Evolutionary conservation across 2,329 filamentous ascomycete genomes (phyloP), one percentile per base, ranked within the genome.

Genomic region (Paraconiothyrium sp.): DNA sequence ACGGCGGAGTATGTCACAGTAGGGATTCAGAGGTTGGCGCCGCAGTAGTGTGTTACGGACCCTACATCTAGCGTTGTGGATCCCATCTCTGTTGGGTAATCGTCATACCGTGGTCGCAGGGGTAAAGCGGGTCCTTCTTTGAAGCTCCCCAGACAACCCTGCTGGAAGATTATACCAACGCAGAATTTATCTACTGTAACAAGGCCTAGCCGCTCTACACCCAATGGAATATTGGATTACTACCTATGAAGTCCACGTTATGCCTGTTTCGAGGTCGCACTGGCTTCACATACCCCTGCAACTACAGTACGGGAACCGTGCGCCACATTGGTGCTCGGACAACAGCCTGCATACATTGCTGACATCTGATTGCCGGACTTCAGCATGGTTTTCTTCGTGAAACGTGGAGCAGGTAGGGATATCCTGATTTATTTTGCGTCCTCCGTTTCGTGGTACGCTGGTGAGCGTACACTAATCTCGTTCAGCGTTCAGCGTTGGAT

Each of bases 381-480:
- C 22, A 24, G 27, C 41, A 16, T 14, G 41, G 27, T 14, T 2
- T 5, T 9, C 4, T 14, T 7, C 43, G 1, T 54, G 50, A n/a
- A 30, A 2, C 35, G 24, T 32, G 2, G 24, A n/a, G 2, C n/a
- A 47, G 35, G 27, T 41, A 55, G 39, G 27, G 22, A 47, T 24
- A 47, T 5, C 24, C 14, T 35, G 11, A 27, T 27, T 22, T 24
- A 5, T 55, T 35, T 34, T 43, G 37, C n/a, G 22, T 47, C 2
- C 14, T 46, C 10, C 34, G 37, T 32, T 43, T 54, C 22, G 39
- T 32, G 37, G 32, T 43, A 41, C 49, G 37, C 13, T 54, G n/a
- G n/a, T 9, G 37, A 46, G 34, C 24, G 37, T 54, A 46, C 20
- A 49, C 44, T 54, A 52, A 9, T 37, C 55, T 24, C 13, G 43